Conservation (phyloP, 192 early-diverging fungal species). For the Coemansia javaensis region DNA sequence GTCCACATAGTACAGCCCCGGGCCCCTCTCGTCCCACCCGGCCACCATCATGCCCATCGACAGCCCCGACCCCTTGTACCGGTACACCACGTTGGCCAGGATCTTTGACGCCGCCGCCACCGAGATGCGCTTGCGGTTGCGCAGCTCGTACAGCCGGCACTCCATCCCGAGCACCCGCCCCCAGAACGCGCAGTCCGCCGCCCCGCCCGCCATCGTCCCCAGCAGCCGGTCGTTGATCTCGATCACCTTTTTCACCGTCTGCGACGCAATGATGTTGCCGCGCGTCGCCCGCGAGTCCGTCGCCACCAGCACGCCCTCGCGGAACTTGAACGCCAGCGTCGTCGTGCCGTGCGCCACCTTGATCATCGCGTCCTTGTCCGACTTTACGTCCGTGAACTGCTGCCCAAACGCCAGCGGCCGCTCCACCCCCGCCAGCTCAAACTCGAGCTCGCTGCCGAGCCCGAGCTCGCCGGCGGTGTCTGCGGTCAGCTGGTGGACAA, state of each 20-base stretch:
- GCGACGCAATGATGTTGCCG: slow-evolving; percentile 77
- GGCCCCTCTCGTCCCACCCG: slow-evolving; percentile 93
- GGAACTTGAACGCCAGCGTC: slow-evolving; percentile 96
- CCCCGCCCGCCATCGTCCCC: slow-evolving; percentile 99
- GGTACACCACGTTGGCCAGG: slow-evolving; percentile 92
- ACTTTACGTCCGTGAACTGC: slow-evolving; percentile 69
- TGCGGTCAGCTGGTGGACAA: slow-evolving; percentile 31
- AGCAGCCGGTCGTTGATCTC: slow-evolving; percentile 98
- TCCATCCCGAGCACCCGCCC: slow-evolving; percentile 93
- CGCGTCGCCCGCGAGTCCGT: slow-evolving; percentile 95
- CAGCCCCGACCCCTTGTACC: slow-evolving; percentile 98
- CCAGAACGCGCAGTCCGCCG: slow-evolving; percentile 98
- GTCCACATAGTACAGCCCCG: slow-evolving; percentile 94
- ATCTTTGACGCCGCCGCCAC: slow-evolving; percentile 97
- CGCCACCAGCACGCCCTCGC: slow-evolving; percentile 87
- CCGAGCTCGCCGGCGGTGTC: slow-evolving; percentile 6
- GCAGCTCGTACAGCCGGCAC: slow-evolving; percentile 90
- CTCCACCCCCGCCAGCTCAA: slow-evolving; percentile 27
- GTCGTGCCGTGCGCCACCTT: slow-evolving; percentile 97
- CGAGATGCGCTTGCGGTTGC: slow-evolving; percentile 98
- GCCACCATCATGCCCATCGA: slow-evolving; percentile 99
- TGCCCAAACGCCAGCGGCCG: slow-evolving; percentile 86
- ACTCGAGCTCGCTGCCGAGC: slow-evolving; percentile 17
- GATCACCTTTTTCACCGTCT: slow-evolving; percentile 97
- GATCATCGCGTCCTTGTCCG: slow-evolving; percentile 74